phyloP scores from a whole-genome alignment of 1,284 basidiomycete genomes.

The Phenoliferia sp. region DNA sequence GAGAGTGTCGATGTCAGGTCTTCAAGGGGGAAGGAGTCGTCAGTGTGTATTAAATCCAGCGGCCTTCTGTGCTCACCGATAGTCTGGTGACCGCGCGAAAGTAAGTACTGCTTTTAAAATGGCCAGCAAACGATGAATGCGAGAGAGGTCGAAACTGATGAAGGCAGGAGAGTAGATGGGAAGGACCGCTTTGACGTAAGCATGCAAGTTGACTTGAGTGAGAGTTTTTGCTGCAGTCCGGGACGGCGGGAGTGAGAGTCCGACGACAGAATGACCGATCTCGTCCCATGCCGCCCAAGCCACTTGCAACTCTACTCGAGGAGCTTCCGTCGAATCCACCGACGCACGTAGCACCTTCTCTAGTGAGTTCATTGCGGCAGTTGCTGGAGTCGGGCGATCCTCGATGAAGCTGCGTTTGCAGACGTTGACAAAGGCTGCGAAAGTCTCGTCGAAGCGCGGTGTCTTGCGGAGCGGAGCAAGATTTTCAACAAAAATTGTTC shows the following conservation, averaged over 20 bases:
- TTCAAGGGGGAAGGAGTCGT: too few relatives aligned
- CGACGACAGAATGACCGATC: slow-evolving; percentile 55
- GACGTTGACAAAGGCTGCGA: slow-evolving; percentile 65
- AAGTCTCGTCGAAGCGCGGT: slow-evolving; percentile 62
- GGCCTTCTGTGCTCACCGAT: slow-evolving; percentile 45
- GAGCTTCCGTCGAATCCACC: slow-evolving; percentile 49
- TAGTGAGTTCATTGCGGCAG: slow-evolving; percentile 72
- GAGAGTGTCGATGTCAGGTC: slow-evolving; percentile 72
- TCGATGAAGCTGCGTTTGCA: slow-evolving; percentile 63
- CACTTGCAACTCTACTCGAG: slow-evolving; percentile 51
- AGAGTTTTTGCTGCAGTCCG: slow-evolving; percentile 21
- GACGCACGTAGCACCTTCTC: slow-evolving; percentile 59
- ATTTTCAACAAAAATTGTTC: slow-evolving; percentile 74
- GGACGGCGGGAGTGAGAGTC: slow-evolving; percentile 6
- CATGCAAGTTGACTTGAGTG: slow-evolving; percentile 81
- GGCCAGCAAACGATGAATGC: slow-evolving; percentile 62
- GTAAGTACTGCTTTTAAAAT: slow-evolving; percentile 77
- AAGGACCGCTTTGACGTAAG: slow-evolving; percentile 65
- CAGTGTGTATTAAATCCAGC: too few relatives aligned
- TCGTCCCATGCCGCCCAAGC: slow-evolving; percentile 67
- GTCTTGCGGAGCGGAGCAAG: slow-evolving; percentile 68
- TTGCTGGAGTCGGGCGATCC: slow-evolving; percentile 65
- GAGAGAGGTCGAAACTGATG: slow-evolving; percentile 47
- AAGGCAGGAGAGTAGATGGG: slow-evolving; percentile 37
- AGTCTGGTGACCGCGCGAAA: slow-evolving; percentile 76